These are phyloP conservation scores for Beauveria bassiana DNA, from an alignment of 2,329 filamentous ascomycete genomes.

Conservation along the genomic window DNA sequence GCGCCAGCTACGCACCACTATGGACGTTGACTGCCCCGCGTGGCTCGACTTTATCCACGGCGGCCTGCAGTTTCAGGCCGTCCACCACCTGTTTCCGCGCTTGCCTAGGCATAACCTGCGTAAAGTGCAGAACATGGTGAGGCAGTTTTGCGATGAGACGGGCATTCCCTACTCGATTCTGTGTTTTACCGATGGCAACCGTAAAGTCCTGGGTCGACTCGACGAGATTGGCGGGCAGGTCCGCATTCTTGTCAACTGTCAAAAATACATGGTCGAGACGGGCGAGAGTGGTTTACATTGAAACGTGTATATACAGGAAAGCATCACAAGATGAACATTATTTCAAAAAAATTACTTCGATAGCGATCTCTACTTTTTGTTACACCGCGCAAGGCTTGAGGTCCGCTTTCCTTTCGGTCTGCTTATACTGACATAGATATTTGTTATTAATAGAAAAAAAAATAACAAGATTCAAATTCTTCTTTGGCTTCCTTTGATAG, in stretches of 20 bases:
- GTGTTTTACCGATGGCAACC: constrained; percentile 56
- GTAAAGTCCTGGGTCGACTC: constrained; percentile 39
- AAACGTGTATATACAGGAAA: neutral
- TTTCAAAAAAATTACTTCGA: neutral
- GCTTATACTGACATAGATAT: neutral
- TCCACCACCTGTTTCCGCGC: constrained; percentile 63
- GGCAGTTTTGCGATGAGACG: constrained; percentile 57
- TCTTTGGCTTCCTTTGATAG: neutral
- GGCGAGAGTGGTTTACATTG: constrained; percentile 35
- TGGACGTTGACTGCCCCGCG: constrained; percentile 64
- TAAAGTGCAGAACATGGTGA: constrained; percentile 49
- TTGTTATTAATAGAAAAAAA: too few species aligned
- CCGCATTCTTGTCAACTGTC: constrained; percentile 50
- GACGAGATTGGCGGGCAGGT: constrained; percentile 55
- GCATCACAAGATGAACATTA: too few species aligned
- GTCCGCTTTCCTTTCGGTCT: neutral
- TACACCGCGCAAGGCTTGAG: neutral
- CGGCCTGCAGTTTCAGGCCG: constrained; percentile 64
- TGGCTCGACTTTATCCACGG: constrained; percentile 69
- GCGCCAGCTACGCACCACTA: constrained; percentile 62
- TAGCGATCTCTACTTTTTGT: neutral
- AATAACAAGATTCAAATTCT: neutral
- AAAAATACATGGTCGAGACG: constrained; percentile 41
- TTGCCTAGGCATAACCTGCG: constrained; percentile 62
- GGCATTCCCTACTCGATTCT: constrained; percentile 55